Evolutionary conservation across 2,329 filamentous ascomycete genomes (phyloP).

Genomic region (Tolypocladium guangdongense): DNA sequence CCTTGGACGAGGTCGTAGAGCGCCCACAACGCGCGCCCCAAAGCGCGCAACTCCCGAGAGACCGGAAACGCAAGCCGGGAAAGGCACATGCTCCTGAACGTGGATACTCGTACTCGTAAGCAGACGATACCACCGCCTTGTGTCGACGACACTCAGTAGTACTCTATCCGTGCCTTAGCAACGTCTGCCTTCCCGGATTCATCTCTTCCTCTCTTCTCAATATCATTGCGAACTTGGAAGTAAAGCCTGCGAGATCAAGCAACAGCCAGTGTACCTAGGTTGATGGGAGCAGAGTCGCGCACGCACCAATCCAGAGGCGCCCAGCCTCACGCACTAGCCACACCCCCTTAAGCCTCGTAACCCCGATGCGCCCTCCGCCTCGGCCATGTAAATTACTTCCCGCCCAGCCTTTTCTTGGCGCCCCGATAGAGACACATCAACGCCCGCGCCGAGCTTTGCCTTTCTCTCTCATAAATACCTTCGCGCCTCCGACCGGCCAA

Average conservation of each 20-base stretch:
- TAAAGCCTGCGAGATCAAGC: not conserved
- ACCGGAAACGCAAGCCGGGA: not conserved
- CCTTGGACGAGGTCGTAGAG: not conserved
- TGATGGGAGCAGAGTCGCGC: too few species aligned
- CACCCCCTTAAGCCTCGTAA: conserved; percentile 2
- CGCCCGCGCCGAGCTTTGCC: conserved; percentile 20
- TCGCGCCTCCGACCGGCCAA: conserved; percentile 31
- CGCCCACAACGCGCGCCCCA: not conserved
- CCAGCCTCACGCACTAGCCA: conserved; percentile 4
- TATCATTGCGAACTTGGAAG: too few species aligned
- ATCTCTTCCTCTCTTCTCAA: too few species aligned
- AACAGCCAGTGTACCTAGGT: not conserved
- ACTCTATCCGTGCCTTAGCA: too few species aligned
- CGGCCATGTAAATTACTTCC: conserved; percentile 25
- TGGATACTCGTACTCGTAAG: not conserved
- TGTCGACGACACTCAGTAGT: not conserved
- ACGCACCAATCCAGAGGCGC: not conserved
- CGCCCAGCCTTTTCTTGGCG: conserved; percentile 16
- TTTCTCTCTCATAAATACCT: conserved; percentile 35
- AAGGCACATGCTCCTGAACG: not conserved
- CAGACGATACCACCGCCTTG: too few species aligned
- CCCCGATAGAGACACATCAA: conserved; percentile 29
- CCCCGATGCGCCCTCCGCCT: conserved; percentile 6
- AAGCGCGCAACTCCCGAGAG: not conserved
- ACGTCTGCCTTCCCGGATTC: too few species aligned